Conservation (phyloP, 23 red algal species). For the Chondrus crispus region DNA sequence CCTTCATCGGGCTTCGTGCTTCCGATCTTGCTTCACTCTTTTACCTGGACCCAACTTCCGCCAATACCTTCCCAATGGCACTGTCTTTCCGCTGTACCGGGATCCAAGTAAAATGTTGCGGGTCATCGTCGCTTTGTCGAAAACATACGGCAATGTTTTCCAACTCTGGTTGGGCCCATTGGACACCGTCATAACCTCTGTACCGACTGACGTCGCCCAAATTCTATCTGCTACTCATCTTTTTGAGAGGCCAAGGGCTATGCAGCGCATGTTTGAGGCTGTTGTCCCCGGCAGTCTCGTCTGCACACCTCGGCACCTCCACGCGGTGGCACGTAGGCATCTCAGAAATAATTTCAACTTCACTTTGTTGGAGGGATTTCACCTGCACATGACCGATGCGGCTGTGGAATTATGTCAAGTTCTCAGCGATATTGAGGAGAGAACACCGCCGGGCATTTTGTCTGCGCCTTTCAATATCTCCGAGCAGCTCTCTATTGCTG, state of each 20-base stretch:
- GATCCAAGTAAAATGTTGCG: background rate
- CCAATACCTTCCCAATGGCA: background rate
- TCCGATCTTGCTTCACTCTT: background rate
- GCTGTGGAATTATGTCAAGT: background rate
- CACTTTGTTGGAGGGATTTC: background rate
- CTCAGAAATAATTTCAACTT: background rate
- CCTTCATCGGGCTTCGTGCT: no score
- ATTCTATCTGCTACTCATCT: background rate
- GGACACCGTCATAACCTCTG: background rate
- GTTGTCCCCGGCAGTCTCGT: background rate
- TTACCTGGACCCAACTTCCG: background rate
- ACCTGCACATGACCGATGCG: background rate
- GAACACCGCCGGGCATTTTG: background rate
- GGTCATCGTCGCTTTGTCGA: background rate
- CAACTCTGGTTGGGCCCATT: conserved; percentile 8
- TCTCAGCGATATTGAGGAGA: background rate
- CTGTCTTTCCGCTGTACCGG: background rate
- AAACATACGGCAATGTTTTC: background rate
- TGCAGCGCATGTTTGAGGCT: background rate
- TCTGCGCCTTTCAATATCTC: background rate
- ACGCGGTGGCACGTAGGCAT: background rate
- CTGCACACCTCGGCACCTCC: background rate
- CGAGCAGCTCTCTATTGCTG: background rate
- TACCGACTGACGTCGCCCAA: background rate
- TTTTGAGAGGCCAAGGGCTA: background rate